Conservation (phyloP, 2,329 filamentous ascomycete genomes). For the Fusarium musae region DNA sequence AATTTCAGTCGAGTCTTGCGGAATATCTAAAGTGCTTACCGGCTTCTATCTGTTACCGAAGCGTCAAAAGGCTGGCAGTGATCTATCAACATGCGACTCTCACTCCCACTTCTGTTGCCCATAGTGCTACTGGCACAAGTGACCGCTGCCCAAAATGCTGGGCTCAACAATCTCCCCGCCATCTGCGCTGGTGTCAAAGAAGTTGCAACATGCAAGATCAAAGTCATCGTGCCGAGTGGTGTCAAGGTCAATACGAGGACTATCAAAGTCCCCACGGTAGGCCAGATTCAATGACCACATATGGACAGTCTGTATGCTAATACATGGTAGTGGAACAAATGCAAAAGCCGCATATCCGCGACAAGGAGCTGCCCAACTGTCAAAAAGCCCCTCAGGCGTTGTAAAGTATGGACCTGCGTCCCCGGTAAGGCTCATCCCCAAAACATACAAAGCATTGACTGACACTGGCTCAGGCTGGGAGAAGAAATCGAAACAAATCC, state of each 20-base stretch:
- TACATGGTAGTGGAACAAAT: neutral
- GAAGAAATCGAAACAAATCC: neutral
- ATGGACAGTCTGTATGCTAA: neutral
- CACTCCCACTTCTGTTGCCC: neutral
- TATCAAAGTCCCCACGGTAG: neutral
- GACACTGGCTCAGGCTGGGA: neutral
- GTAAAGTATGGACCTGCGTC: neutral
- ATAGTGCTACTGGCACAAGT: neutral
- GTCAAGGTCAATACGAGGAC: neutral
- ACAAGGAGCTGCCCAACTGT: neutral
- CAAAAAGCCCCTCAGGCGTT: neutral
- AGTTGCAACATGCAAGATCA: neutral
- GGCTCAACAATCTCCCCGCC: neutral
- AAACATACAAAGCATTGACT: fast-evolving
- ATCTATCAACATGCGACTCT: neutral
- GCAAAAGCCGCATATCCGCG: neutral
- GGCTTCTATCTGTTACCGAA: fast-evolving
- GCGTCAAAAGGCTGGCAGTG: fast-evolving
- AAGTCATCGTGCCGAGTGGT: neutral
- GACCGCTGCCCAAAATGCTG: neutral
- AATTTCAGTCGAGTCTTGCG: fast-evolving
- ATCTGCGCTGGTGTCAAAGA: neutral
- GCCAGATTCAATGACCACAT: fast-evolving
- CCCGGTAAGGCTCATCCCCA: neutral
- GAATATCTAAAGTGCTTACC: neutral